Evolutionary conservation across 2,329 filamentous ascomycete genomes (phyloP), one percentile per base, ranked within the genome.

Genomic region (Fusarium cicatricum): DNA sequence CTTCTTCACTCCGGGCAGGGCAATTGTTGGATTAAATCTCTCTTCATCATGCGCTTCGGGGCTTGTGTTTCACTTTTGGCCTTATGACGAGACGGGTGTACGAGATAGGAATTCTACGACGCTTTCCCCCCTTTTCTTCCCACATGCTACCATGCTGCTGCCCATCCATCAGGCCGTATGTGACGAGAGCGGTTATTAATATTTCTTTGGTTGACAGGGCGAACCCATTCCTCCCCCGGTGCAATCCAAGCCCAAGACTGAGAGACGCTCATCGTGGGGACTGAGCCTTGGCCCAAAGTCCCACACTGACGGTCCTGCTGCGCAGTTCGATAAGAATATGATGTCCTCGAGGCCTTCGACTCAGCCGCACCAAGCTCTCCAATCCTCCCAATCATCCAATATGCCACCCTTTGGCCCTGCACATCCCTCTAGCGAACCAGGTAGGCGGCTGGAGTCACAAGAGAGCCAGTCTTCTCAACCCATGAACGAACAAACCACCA

Each of bases 221-320:
- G 75, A 78, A 65, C 53, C 66, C 53, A 66, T 64, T 42, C 65
- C 72, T 60, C 68, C 72, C 52, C 65, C 64, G 56, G 57, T 68
- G 69, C 72, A 72, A 66, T 64, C 70, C 64, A 72, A 72, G 61
- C 61, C 60, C 62, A 75, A 77, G 71, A 54, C 67, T 61, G 75
- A 78, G 56, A 75, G 77, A 49, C 77, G 78, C 49, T 70, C 72
- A 42, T 81, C 80, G 19, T 82, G 79, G 80, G 75, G 74, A 42
- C 56, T 80, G 67, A 69, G 70, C 55, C 61, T 76, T 62, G 68
- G 74, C 58, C 52, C 69, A 43, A 74, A 70, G 60, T 70, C 75
- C 49, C 67, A 65, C 52, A 60, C 60, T 40, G 67, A 66, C 45
- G 64, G 58, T 44, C 37, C 55, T 34, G 56, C 56, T 48, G 34